A percentile compares a stretch with the other conserved stretches of the same genome.
These are phyloP conservation scores for Starmerella powellii DNA, from an alignment of 805 yeast genomes.

Conservation along the genomic window DNA sequence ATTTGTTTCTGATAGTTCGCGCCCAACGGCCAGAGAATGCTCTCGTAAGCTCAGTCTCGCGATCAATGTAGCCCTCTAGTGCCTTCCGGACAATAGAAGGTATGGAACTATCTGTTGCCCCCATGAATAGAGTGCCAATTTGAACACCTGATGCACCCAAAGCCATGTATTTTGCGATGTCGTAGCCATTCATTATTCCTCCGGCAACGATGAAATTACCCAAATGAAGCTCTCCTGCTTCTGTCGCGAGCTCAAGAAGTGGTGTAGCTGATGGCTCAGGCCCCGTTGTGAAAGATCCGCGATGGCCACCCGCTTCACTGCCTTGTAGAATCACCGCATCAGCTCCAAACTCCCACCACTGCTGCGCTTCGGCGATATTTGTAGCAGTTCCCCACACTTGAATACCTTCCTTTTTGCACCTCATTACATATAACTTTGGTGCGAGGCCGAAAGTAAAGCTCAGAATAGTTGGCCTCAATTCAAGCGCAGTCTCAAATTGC, in stretches of 20 bases:
- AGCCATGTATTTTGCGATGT: neutral
- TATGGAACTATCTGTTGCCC: neutral
- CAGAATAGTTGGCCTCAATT: neutral
- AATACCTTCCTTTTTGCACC: neutral
- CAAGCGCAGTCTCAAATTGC: neutral
- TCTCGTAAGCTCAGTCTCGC: too few relatives aligned
- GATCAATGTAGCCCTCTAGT: too few relatives aligned
- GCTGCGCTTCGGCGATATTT: neutral
- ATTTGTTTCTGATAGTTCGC: too few relatives aligned
- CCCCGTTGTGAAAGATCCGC: neutral
- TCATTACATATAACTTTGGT: neutral
- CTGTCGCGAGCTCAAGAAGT: neutral
- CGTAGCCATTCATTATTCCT: neutral
- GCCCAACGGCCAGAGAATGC: too few relatives aligned
- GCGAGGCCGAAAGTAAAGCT: neutral
- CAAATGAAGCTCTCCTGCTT: neutral
- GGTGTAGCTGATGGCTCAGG: neutral
- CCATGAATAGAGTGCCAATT: neutral
- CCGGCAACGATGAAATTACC: neutral
- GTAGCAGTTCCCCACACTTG: conserved; percentile 1
- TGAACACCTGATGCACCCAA: neutral
- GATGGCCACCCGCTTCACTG: neutral
- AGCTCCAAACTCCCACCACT: neutral
- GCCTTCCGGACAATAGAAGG: too few relatives aligned
- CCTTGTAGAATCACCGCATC: neutral